phyloP scores from a whole-genome alignment of 2,329 filamentous ascomycete genomes.

The Aspergillus uvarum region DNA sequence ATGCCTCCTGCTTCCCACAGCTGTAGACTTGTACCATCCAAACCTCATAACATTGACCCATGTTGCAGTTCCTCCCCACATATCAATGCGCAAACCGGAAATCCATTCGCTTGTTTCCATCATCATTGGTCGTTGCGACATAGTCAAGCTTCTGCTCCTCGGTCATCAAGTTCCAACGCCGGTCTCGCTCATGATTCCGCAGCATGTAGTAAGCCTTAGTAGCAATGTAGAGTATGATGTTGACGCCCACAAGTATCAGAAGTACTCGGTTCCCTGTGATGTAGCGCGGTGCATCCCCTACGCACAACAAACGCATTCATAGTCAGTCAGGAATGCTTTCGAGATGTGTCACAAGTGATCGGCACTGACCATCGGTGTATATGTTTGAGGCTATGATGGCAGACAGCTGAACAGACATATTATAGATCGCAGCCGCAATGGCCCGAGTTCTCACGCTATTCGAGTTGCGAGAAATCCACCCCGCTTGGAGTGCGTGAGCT shows the following conservation, averaged over 20 bases:
- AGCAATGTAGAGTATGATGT: constrained; percentile 46
- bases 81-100: constrained; percentile 36
- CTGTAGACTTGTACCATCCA: too few relatives aligned
- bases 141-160: constrained; percentile 31
- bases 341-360: background rate
- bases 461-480: constrained; percentile 41
- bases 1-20: too few relatives aligned
- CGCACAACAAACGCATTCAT: constrained; percentile 38
- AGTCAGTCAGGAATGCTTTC: background rate
- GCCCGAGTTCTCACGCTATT: constrained; percentile 41
- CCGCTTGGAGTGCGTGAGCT: constrained; percentile 55
- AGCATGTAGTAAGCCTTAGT: constrained; percentile 35
- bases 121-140: constrained; percentile 31
- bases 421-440: constrained; percentile 40
- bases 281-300: constrained; percentile 55
- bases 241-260: constrained; percentile 45
- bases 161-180: constrained; percentile 34
- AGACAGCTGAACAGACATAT: constrained; percentile 40
- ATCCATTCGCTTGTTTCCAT: constrained; percentile 37
- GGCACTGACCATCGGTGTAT: constrained; percentile 30
- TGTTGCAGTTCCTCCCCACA: background rate
- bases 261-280: constrained; percentile 54
- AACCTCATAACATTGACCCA: background rate
- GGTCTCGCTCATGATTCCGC: constrained; percentile 30
- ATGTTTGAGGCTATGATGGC: constrained; percentile 39